Conservation (phyloP, 2,329 filamentous ascomycete species). For the Neopestalotiopsis sp. region DNA sequence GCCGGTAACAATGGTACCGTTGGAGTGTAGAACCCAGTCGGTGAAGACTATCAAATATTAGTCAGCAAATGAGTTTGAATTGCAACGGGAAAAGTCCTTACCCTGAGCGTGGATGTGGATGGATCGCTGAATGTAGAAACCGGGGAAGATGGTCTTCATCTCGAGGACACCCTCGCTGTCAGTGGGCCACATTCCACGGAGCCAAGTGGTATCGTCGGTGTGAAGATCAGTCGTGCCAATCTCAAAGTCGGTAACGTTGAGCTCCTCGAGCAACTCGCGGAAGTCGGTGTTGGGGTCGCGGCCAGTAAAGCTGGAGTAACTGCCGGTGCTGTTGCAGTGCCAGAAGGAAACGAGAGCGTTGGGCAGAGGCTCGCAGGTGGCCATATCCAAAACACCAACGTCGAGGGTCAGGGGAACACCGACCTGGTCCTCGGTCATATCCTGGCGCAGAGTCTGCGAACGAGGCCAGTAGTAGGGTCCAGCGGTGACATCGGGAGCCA, state of each 20-base stretch:
- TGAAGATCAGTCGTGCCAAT: constrained; percentile 25
- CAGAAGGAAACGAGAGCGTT: constrained; percentile 49
- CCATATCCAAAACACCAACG: constrained; percentile 50
- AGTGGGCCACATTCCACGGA: constrained; percentile 35
- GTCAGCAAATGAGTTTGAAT: neutral
- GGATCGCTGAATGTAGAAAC: constrained; percentile 28
- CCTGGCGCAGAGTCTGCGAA: constrained; percentile 42
- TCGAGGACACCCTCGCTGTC: constrained; percentile 32
- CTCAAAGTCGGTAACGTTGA: constrained; percentile 30
- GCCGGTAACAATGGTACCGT: constrained; percentile 22
- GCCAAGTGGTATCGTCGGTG: constrained; percentile 34
- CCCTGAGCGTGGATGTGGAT: constrained; percentile 28
- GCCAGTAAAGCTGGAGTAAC: constrained; percentile 42
- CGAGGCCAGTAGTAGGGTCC: constrained; percentile 51
- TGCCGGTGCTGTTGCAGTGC: constrained; percentile 51
- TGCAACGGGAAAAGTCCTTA: neutral
- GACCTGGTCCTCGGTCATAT: constrained; percentile 42
- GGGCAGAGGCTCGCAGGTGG: constrained; percentile 44
- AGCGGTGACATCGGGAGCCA: constrained; percentile 46
- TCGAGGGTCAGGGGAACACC: constrained; percentile 49
- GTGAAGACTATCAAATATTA: constrained; percentile 10
- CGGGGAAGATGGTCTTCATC: constrained; percentile 28
- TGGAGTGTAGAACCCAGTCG: constrained; percentile 22
- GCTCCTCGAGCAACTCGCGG: constrained; percentile 29
- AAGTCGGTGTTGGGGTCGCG: constrained; percentile 36